These are phyloP conservation scores for Podila minutissima DNA, from an alignment of 192 early-diverging fungal genomes.

Conservation along the genomic window DNA sequence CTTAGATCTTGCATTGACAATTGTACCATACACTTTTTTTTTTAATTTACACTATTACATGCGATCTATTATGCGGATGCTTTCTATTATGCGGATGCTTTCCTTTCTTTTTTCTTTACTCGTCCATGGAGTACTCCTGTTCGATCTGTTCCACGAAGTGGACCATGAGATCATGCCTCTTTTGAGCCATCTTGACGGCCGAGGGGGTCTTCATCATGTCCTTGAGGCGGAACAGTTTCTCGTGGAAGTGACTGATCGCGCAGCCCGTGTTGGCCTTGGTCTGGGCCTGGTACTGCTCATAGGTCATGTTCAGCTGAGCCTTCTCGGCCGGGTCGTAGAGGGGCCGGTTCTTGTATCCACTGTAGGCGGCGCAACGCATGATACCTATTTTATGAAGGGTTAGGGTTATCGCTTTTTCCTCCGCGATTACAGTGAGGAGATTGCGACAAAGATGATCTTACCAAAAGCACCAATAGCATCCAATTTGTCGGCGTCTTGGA, in stretches of 20 bases:
- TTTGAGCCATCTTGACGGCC: conserved; percentile 63
- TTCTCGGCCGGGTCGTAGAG: conserved; percentile 64
- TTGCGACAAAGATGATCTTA: conserved; percentile 1
- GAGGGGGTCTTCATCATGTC: conserved; percentile 71
- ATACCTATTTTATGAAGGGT: conserved; percentile 49
- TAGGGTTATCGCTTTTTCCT: too few species aligned
- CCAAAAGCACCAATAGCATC: conserved; percentile 82
- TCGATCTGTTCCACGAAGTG: conserved; percentile 66
- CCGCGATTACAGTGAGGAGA: background rate
- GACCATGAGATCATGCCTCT: conserved; percentile 67
- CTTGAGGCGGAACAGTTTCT: conserved; percentile 72
- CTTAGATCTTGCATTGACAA: conserved; percentile 6
- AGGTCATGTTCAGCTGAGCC: conserved; percentile 62
- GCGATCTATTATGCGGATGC: background rate
- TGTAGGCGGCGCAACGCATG: conserved; percentile 75
- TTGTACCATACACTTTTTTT: background rate
- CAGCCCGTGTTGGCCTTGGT: conserved; percentile 58
- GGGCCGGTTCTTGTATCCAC: conserved; percentile 69
- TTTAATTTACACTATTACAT: background rate
- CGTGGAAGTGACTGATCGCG: conserved; percentile 74
- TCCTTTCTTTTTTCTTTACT: conserved; percentile 12
- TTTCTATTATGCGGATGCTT: background rate
- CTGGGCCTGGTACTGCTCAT: conserved; percentile 67
- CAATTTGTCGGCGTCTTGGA: conserved; percentile 79
- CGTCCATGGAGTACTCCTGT: conserved; percentile 60